These are phyloP conservation scores for Torrubiellomyces zombiae DNA, from an alignment of 2,329 filamentous ascomycete genomes.

Conservation along the genomic window DNA sequence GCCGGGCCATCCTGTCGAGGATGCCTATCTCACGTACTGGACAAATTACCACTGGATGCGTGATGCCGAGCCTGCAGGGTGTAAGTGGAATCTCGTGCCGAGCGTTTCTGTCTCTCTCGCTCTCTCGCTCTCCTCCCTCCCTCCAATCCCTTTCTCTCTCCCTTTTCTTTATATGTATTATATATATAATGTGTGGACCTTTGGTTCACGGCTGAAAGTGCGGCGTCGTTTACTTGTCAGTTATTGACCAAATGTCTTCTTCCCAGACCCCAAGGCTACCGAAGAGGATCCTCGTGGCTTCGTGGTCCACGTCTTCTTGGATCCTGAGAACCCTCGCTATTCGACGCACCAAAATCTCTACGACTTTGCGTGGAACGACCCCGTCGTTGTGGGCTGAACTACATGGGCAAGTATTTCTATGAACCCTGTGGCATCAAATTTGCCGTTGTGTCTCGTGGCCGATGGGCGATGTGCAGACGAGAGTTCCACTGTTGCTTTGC, in stretches of 20 bases:
- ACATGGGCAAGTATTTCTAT: too few relatives aligned
- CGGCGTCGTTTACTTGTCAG: too few relatives aligned
- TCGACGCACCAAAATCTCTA: slow-evolving; percentile 11
- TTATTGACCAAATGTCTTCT: background rate
- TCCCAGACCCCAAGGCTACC: slow-evolving; percentile 9
- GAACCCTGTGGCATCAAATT: too few relatives aligned
- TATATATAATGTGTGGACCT: too few relatives aligned
- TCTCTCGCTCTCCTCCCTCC: too few relatives aligned
- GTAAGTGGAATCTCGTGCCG: slow-evolving; percentile 9
- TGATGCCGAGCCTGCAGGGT: slow-evolving; percentile 7
- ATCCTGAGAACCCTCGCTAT: slow-evolving; percentile 11
- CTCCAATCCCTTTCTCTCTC: background rate
- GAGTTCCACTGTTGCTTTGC: too few relatives aligned
- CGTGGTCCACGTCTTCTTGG: slow-evolving; percentile 16
- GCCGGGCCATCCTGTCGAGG: slow-evolving; percentile 4
- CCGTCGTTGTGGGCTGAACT: slow-evolving; percentile 10
- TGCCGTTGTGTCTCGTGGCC: too few relatives aligned
- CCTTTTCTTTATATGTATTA: too few relatives aligned
- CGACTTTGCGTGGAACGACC: slow-evolving; percentile 11
- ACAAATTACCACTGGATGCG: slow-evolving; percentile 10
- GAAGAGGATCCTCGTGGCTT: slow-evolving; percentile 15
- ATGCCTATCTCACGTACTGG: slow-evolving; percentile 17
- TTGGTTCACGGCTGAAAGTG: too few relatives aligned
- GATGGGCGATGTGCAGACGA: too few relatives aligned
- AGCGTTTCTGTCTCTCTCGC: slow-evolving; percentile 1